Evolutionary conservation across 148 eudicot genomes (phyloP).

Genomic region (Nepenthes gracilis): DNA sequence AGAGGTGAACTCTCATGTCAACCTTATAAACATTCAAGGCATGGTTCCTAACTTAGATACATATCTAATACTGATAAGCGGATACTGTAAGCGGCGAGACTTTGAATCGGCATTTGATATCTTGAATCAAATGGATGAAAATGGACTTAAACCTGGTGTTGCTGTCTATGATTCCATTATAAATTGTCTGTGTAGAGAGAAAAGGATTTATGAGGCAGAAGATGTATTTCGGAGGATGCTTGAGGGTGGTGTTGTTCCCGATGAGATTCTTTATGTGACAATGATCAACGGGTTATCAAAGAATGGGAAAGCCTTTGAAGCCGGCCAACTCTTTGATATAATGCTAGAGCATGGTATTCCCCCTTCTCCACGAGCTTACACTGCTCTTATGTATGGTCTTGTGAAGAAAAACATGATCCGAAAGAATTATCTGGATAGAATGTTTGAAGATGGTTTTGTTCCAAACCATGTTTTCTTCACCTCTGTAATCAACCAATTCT

Average conservation of each 20-base stretch:
- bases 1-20: background rate
- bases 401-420: background rate
- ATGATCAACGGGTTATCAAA: background rate
- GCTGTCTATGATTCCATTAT: background rate
- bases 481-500: slow-evolving; percentile 1
- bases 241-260: background rate
- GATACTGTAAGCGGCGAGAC: background rate
- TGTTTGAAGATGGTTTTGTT: slow-evolving; percentile 1
- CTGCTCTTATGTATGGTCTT: background rate
- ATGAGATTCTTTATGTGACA: background rate
- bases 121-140: background rate
- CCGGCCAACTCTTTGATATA: background rate
- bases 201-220: background rate
- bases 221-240: background rate
- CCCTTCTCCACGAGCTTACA: background rate
- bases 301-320: background rate
- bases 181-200: background rate
- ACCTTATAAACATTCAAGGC: background rate
- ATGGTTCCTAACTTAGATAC: background rate
- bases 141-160: background rate
- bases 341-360: background rate
- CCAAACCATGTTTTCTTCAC: background rate
- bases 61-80: background rate
- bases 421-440: background rate
- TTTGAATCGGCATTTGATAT: background rate